phyloP scores from a whole-genome alignment of 2,329 filamentous ascomycete species.

The Fusarium sp. region DNA sequence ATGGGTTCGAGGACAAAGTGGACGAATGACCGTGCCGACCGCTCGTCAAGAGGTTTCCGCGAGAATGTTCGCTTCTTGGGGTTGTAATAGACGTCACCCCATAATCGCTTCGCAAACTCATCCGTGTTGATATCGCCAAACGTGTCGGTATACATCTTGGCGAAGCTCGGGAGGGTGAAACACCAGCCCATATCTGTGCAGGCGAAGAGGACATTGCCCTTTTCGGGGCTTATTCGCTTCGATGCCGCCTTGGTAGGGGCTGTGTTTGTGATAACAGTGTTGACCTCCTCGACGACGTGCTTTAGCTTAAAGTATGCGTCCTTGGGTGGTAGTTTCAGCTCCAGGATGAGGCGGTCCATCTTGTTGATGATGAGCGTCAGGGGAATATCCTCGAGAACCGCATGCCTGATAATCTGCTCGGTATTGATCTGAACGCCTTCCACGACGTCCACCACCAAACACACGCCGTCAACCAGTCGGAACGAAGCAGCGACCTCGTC shows the following conservation, averaged over 20 bases:
- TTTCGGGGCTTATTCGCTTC: conserved; percentile 91
- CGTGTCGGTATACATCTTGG: conserved; percentile 94
- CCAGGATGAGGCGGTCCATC: conserved; percentile 94
- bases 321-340: conserved; percentile 92
- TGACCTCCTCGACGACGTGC: conserved; percentile 98
- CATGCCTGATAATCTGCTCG: conserved; percentile 97
- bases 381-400: conserved; percentile 89
- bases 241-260: conserved; percentile 85
- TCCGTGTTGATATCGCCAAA: conserved; percentile 86
- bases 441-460: conserved; percentile 94
- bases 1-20: conserved; percentile 96
- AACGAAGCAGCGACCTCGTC: conserved; percentile 94
- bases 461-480: conserved; percentile 90
- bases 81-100: conserved; percentile 98
- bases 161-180: conserved; percentile 94
- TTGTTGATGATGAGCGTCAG: conserved; percentile 96
- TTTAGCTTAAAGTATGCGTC: conserved; percentile 99
- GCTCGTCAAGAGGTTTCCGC: conserved; percentile 86
- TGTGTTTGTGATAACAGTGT: conserved; percentile 92
- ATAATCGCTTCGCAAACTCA: conserved; percentile 88
- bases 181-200: conserved; percentile 97
- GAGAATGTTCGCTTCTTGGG: conserved; percentile 92
- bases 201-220: conserved; percentile 97
- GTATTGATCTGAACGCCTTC: conserved; percentile 99
- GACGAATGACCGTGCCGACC: conserved; percentile 88